These are phyloP conservation scores for Pythium vanterpoolii DNA, from an alignment of 352 stramenopile species.

Conservation along the genomic window DNA sequence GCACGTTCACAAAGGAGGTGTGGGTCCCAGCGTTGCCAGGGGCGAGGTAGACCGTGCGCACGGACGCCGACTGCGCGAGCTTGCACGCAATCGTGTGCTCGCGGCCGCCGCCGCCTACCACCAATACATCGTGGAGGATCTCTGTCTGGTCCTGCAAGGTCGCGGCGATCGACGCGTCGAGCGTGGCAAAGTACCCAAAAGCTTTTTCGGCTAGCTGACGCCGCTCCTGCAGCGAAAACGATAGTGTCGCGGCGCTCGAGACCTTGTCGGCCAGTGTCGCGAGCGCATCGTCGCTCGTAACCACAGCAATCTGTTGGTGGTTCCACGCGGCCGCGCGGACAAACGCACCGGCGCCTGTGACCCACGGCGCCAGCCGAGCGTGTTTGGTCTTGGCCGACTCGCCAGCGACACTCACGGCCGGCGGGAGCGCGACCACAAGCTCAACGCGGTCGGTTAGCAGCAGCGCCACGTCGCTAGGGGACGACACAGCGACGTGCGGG, in stretches of 20 bases:
- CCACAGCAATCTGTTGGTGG: conserved; percentile 83
- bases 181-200: conserved; percentile 67
- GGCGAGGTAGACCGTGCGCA: conserved; percentile 83
- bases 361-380: conserved; percentile 54
- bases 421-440: conserved; percentile 60
- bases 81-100: conserved; percentile 96
- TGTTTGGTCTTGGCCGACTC: conserved; percentile 40
- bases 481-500: conserved; percentile 60
- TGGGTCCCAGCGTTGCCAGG: conserved; percentile 90
- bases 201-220: conserved; percentile 73
- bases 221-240: conserved; percentile 68
- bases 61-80: conserved; percentile 78
- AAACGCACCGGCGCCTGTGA: conserved; percentile 73
- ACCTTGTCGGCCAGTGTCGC: conserved; percentile 45
- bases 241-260: conserved; percentile 57
- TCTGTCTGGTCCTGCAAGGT: conserved; percentile 53
- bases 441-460: conserved; percentile 68
- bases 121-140: conserved; percentile 83
- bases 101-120: conserved; percentile 91
- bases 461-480: conserved; percentile 61
- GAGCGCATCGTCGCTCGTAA: conserved; percentile 69
- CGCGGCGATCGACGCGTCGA: conserved; percentile 65
- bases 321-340: conserved; percentile 84
- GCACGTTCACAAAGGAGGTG: conserved; percentile 74
- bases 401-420: conserved; percentile 25